Evolutionary conservation across 169 alveolate genomes (phyloP), one percentile per base, ranked within the genome.

Genomic region (Plasmodium gonderi): DNA sequence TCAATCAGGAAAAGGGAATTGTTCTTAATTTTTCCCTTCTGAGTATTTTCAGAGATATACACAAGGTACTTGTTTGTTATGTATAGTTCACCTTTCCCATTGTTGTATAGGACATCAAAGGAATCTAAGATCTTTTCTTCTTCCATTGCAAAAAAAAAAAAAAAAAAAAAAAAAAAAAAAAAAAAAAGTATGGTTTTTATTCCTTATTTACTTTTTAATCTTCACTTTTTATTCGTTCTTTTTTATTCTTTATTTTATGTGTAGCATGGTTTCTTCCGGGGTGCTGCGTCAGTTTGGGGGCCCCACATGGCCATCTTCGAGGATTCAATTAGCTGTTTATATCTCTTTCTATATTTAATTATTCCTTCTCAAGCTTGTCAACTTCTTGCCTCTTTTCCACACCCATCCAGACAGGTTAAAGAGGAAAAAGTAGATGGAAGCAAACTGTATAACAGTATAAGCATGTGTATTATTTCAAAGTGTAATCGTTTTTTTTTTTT

Each of bases 1-100:
- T 83, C 82, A 36, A 83, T 83, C 14, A 83, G 64, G 44, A 83
- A 68, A 47, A 83, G 82, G 9, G 92, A 47, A 60, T 83, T 83
- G 49, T 44, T 47, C 9, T 47, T 26, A 5, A 23, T 75, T 47
- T 83, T 83, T 47, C 20, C 92, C 81, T 49, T 83, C 64, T 83
- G 54, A 23, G 92, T 83, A 0, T 20, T 49, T 17, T 83, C 92
- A 33, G 92, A 83, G 23, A 83, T 83, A 29, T 69, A 83, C 7
- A 83, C 77, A 12, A 83, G 83, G 65, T 26, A 83, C 29, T 33
- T 83, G 76, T 51, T 83, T 51, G 92, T 83, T 29, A 83, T 26
- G 77, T 29, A 83, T 17, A 83, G 20, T 2, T 83, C 44, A 36
- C 92, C 92, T 17, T 83, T 83, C 14, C 5, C 92, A n/a, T 83